These are phyloP conservation scores for Verticillium klebahnii DNA, from an alignment of 2,329 filamentous ascomycete genomes.

Conservation along the genomic window DNA sequence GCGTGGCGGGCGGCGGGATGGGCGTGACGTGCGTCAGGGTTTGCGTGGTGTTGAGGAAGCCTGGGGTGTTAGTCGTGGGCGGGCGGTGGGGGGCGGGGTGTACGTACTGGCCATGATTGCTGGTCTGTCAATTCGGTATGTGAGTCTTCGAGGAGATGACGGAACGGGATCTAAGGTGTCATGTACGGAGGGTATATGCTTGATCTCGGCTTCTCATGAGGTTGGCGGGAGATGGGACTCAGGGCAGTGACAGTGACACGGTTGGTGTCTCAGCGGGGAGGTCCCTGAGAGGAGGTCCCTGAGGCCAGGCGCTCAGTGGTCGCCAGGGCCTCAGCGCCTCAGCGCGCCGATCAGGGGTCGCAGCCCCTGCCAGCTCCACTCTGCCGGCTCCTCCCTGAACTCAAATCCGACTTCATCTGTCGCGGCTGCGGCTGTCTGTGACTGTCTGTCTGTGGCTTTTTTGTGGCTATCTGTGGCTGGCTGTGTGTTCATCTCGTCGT, in stretches of 20 bases:
- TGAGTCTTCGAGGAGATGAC: background rate
- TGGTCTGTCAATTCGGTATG: background rate
- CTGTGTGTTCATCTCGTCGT: no score
- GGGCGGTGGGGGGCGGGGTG: background rate
- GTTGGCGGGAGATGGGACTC: background rate
- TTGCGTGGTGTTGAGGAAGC: conserved; percentile 39
- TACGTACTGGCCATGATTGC: background rate
- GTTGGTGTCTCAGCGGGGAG: background rate
- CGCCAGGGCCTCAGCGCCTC: background rate
- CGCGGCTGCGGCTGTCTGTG: no score
- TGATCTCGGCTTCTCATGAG: background rate
- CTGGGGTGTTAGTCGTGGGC: conserved; percentile 8
- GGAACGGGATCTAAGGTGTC: background rate
- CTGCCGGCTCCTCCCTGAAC: background rate
- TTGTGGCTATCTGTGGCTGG: no score
- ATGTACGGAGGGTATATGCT: background rate
- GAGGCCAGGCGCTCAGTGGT: no score
- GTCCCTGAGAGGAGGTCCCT: background rate
- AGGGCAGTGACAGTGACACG: background rate
- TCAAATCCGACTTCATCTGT: background rate
- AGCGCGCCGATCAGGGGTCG: background rate
- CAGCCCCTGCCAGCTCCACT: background rate
- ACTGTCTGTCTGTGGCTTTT: no score
- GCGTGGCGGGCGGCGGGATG: conserved; percentile 32
- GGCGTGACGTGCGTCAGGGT: conserved; percentile 36